Conservation (phyloP, 345 rosid genomes). For the Balakata baccata region DNA sequence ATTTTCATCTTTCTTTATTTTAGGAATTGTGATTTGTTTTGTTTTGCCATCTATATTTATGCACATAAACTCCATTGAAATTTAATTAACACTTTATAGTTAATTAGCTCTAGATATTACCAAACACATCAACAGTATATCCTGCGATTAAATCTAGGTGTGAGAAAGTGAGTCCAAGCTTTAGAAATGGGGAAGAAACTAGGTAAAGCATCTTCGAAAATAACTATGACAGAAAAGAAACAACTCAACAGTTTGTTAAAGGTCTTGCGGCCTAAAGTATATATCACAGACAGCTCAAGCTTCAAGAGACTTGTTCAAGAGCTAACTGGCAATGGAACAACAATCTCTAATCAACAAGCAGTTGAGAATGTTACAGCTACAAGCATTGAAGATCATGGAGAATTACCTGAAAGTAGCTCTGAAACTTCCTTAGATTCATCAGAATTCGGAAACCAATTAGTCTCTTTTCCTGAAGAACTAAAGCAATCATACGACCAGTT, state of each 20-base stretch:
- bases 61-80: too few relatives aligned
- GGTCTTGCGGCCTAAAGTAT: constrained; percentile 40
- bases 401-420: background rate
- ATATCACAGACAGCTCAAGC: constrained; percentile 39
- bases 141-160: background rate
- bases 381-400: background rate
- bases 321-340: background rate
- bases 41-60: too few relatives aligned
- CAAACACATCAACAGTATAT: background rate
- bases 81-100: too few relatives aligned
- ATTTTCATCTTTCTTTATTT: constrained; percentile 11
- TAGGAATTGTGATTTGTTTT: background rate
- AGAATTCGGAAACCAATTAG: background rate
- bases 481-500: background rate
- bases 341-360: too few relatives aligned
- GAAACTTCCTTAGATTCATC: background rate
- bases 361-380: too few relatives aligned
- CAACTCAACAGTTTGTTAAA: constrained; percentile 18
- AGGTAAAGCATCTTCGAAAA: constrained; percentile 19
- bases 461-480: background rate
- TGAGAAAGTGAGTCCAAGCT: background rate
- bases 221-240: constrained; percentile 25
- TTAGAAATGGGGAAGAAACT: constrained; percentile 37
- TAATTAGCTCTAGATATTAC: too few relatives aligned
- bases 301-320: constrained; percentile 45